These are phyloP conservation scores for Rhodotorula sp. DNA, from an alignment of 1,284 basidiomycete species.

Conservation along the genomic window DNA sequence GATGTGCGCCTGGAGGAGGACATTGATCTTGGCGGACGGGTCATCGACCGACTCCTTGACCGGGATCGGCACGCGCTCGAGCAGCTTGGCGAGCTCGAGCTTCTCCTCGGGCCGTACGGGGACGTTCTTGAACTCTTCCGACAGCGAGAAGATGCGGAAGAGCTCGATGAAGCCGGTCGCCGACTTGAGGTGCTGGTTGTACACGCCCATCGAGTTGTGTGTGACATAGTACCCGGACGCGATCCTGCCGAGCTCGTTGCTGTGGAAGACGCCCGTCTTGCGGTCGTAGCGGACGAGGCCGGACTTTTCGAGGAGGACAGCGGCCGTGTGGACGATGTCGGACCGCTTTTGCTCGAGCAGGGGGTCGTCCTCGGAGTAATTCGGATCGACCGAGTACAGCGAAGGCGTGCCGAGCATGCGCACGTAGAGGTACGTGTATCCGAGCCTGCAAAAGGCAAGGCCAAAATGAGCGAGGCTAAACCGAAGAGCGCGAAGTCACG, in stretches of 20 bases:
- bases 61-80: constrained; percentile 94
- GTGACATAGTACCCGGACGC: constrained; percentile 97
- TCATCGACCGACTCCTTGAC: constrained; percentile 97
- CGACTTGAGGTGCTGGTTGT: constrained; percentile 84
- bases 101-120: constrained; percentile 63
- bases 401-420: constrained; percentile 89
- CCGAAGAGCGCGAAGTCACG: constrained; percentile 25
- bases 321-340: constrained; percentile 92
- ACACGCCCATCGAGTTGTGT: constrained; percentile 92
- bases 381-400: constrained; percentile 83
- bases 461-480: neutral
- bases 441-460: constrained; percentile 52
- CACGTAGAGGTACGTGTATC: constrained; percentile 94
- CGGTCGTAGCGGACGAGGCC: constrained; percentile 93
- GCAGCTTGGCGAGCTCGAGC: constrained; percentile 83
- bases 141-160: constrained; percentile 93
- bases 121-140: constrained; percentile 94
- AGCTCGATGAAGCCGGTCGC: constrained; percentile 81
- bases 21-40: constrained; percentile 95
- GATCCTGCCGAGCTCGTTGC: constrained; percentile 88
- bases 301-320: constrained; percentile 89
- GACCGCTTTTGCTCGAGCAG: constrained; percentile 79
- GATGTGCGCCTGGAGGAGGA: constrained; percentile 91
- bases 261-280: constrained; percentile 80
- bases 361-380: constrained; percentile 84